Evolutionary conservation across 1,139 yeast species (phyloP), one percentile per base, ranked within the genome.

Genomic region (Barnettozyma hawaiiensis): DNA sequence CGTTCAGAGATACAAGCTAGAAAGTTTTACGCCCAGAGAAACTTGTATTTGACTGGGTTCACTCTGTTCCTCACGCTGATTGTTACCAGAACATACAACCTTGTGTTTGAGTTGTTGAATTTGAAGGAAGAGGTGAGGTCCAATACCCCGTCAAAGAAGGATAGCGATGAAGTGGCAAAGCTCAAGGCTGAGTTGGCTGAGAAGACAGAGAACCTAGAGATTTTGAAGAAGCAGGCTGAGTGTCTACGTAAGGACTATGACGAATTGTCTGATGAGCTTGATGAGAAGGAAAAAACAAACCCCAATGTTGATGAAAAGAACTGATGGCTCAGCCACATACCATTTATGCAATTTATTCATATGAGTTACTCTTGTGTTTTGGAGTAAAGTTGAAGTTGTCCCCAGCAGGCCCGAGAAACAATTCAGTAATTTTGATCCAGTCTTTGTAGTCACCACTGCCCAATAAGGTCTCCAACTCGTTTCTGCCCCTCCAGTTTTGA

Each of bases 381-480:
- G 99, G 98, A 45, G 76, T 74, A 61, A 89, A 92, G 42, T 75
- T 77, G 66, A 94, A 92, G 35, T 67, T 71, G 5, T 78, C 83
- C 42, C 82, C 78, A 1, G 83, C 84, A 47, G 86, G 86, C 19
- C 98, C 98, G 53, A 92, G 73, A 59, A 90, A 90, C 95, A 89
- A 78, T 62, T 94, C 98, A n/a, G 95, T 78, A 50, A 94, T 78
- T 64, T 90, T 92, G 62, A 92, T 85, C 99, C 99, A 92, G 64
- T 92, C 98, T 57, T 71, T 75, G 66, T 83, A 87, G 63, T 90
- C 94, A 5, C 79, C 68, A 35, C 95, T 82, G 0, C 94, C 97
- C 52, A 92, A 70, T 54, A 89, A 70, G 0, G 96, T 89, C 64
- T 92, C 99, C 58, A 90, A 65, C 47, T 92, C 98, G 61, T 86